Evolutionary conservation across 441 rosid genomes (phyloP).

Genomic region (Pelargonium fulgidum): DNA sequence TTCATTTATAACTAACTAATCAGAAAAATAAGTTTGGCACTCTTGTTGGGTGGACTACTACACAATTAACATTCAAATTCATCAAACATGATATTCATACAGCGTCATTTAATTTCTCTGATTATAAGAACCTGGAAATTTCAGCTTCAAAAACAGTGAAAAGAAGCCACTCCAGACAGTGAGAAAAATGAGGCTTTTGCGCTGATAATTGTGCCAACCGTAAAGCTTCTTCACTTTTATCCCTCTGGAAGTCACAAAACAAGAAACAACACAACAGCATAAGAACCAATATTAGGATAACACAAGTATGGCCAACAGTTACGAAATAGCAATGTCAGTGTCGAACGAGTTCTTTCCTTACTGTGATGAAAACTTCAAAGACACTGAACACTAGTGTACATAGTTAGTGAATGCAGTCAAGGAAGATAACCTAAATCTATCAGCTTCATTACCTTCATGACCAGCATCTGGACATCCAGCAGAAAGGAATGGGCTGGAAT

Average conservation of each 20-base stretch:
- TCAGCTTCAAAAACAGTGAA: conserved; percentile 97
- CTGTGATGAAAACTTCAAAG: not conserved
- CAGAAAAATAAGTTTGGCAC: too few species aligned
- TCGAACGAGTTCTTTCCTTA: not conserved
- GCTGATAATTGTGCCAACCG: conserved; percentile 88
- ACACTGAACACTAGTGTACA: not conserved
- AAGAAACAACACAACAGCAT: conserved; percentile 13
- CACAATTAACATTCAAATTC: not conserved
- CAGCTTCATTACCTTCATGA: conserved; percentile 11
- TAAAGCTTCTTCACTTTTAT: conserved; percentile 88
- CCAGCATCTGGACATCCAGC: conserved; percentile 2
- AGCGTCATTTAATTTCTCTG: not conserved
- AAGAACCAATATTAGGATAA: conserved; percentile 16
- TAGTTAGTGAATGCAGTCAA: conserved; percentile 4
- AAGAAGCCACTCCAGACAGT: conserved; percentile 97
- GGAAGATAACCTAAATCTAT: conserved; percentile 7
- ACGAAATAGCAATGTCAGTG: not conserved
- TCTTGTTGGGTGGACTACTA: too few species aligned
- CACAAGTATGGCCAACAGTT: not conserved
- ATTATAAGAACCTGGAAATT: conserved; percentile 63
- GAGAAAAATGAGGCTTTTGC: conserved; percentile 93
- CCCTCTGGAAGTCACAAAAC: conserved; percentile 47
- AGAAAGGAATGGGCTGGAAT: not conserved
- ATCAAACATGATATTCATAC: not conserved
- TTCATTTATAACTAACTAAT: too few species aligned